Conservation (phyloP, 176 grass and related monocot genomes). For the Oryza coarctata region DNA sequence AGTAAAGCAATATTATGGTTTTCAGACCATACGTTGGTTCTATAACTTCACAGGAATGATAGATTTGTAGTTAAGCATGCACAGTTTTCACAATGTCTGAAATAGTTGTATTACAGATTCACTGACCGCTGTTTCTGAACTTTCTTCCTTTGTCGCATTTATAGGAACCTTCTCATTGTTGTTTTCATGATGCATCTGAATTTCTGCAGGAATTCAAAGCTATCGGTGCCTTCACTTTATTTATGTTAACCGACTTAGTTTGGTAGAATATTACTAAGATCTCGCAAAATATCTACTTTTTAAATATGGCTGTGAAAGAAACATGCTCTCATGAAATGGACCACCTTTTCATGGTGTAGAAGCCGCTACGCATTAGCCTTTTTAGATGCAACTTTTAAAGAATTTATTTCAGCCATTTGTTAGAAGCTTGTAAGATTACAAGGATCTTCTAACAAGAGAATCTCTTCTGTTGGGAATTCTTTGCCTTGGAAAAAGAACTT, state of each 20-base stretch:
- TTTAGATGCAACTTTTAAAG: slow-evolving; percentile 22
- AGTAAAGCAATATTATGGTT: slow-evolving; percentile 26
- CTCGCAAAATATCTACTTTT: not conserved
- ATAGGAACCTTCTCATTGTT: slow-evolving; percentile 38
- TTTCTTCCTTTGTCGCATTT: slow-evolving; percentile 23
- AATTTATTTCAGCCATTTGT: slow-evolving; percentile 21
- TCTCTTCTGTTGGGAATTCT: slow-evolving; percentile 12
- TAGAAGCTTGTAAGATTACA: slow-evolving; percentile 10
- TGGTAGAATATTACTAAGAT: slow-evolving; percentile 21
- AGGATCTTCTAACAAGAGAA: slow-evolving; percentile 25
- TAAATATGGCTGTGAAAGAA: not conserved
- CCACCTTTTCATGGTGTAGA: slow-evolving; percentile 13
- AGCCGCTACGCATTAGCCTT: not conserved
- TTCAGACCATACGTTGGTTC: slow-evolving; percentile 9
- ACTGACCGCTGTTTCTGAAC: not conserved
- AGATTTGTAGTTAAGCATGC: slow-evolving; percentile 41
- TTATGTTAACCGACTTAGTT: slow-evolving; percentile 7
- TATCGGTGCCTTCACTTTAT: not conserved
- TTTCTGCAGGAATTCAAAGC: slow-evolving; percentile 6
- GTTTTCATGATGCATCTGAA: slow-evolving; percentile 11
- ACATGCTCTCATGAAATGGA: slow-evolving; percentile 9
- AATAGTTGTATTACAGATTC: slow-evolving; percentile 30
- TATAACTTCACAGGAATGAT: slow-evolving; percentile 20
- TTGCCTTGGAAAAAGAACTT: not conserved
- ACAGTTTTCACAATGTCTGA: slow-evolving; percentile 9